These are phyloP conservation scores for Protea cynaroides DNA, from an alignment of 164 flowering plant genomes.

Conservation along the genomic window DNA sequence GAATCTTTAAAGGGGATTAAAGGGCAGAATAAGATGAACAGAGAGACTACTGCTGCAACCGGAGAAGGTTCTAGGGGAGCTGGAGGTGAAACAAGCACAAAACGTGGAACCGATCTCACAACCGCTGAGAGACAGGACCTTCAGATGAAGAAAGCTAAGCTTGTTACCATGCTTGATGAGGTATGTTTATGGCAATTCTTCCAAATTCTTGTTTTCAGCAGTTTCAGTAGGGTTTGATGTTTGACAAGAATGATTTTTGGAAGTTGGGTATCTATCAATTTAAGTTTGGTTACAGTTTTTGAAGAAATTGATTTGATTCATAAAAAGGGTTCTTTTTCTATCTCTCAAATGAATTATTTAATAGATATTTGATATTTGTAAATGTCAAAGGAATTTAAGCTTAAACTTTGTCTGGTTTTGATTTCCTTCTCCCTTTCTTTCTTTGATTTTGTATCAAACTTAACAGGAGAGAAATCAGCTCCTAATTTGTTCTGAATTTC, in stretches of 20 bases:
- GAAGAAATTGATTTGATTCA: neutral
- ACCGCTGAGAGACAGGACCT: constrained; percentile 87
- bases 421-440: no score
- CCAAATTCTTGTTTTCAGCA: neutral
- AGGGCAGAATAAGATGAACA: constrained; percentile 28
- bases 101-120: constrained; percentile 45
- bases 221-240: neutral
- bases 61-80: constrained; percentile 26
- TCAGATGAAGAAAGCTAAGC: constrained; percentile 98
- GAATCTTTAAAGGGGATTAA: constrained; percentile 27
- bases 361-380: no score
- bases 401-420: no score
- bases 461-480: no score
- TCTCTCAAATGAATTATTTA: no score
- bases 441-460: no score
- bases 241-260: neutral
- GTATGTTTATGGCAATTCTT: constrained; percentile 18
- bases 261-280: constrained; percentile 10
- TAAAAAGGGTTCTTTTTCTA: no score
- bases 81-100: constrained; percentile 33
- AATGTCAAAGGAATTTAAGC: no score
- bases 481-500: no score
- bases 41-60: constrained; percentile 27
- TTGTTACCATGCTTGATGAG: constrained; percentile 94
- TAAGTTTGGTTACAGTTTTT: constrained; percentile 4